These are phyloP conservation scores for Candida montana DNA, from an alignment of 805 yeast genomes.

Conservation along the genomic window DNA sequence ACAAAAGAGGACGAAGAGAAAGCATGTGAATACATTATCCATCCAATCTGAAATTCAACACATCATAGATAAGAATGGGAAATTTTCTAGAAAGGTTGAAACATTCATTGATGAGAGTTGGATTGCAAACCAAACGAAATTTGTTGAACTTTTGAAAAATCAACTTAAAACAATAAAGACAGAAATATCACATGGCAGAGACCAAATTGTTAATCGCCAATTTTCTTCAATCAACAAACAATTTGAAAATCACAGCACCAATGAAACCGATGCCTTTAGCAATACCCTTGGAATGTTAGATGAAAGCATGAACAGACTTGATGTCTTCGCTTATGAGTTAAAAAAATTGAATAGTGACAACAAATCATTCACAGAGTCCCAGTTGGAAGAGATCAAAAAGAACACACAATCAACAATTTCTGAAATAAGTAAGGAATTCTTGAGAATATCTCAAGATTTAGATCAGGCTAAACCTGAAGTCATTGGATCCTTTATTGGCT, in stretches of 20 bases:
- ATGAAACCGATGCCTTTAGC: slow-evolving; percentile 1
- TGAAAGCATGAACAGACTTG: slow-evolving; percentile 10
- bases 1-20: slow-evolving; percentile 3
- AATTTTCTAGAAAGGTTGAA: slow-evolving; percentile 12
- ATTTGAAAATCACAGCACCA: slow-evolving; percentile 10
- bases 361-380: slow-evolving; percentile 11
- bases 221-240: slow-evolving; percentile 7
- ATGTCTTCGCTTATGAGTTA: slow-evolving; percentile 9
- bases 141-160: slow-evolving; percentile 5
- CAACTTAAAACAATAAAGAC: slow-evolving; percentile 1
- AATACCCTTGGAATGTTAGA: slow-evolving; percentile 7
- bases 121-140: slow-evolving; percentile 13
- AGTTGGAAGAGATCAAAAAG: slow-evolving; percentile 11
- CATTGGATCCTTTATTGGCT: slow-evolving; percentile 13
- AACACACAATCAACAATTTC: slow-evolving; percentile 12
- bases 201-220: slow-evolving; percentile 17
- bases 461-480: slow-evolving; percentile 14
- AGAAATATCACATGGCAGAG: slow-evolving; percentile 13
- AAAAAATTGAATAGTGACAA: slow-evolving; percentile 13
- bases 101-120: slow-evolving; percentile 13
- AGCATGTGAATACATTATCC: slow-evolving; percentile 1
- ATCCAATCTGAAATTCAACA: slow-evolving; percentile 10
- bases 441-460: slow-evolving; percentile 10
- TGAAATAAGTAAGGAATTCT: slow-evolving; percentile 11
- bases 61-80: slow-evolving; percentile 10